Conservation (phyloP, 176 grass and related monocot species). For the Stipa capillata region DNA sequence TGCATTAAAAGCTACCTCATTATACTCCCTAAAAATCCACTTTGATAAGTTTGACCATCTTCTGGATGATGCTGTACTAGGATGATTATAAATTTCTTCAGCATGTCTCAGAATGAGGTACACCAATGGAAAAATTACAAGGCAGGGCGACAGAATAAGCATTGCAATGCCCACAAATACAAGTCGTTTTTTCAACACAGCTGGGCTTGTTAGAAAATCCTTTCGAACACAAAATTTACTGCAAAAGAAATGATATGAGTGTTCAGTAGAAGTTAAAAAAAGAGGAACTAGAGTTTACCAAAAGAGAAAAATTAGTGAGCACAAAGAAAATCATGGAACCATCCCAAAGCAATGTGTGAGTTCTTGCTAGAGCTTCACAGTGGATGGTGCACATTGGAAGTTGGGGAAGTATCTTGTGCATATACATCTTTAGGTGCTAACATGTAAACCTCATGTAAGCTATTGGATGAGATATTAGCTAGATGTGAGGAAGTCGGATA, state of each 20-base stretch:
- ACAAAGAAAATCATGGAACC: neutral
- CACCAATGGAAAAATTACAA: slow-evolving; percentile 89
- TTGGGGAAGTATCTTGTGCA: too few relatives aligned
- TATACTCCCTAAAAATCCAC: slow-evolving; percentile 98
- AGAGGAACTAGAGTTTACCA: neutral
- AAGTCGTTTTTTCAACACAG: slow-evolving; percentile 65
- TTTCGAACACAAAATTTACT: slow-evolving; percentile 92
- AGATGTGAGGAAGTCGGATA: neutral
- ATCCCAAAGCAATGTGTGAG: neutral
- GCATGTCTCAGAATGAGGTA: slow-evolving; percentile 91
- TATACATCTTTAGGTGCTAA: neutral
- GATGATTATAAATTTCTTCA: slow-evolving; percentile 94
- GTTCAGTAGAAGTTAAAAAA: neutral
- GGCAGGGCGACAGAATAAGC: slow-evolving; percentile 82
- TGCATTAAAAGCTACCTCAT: slow-evolving; percentile 61
- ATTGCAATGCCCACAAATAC: slow-evolving; percentile 77
- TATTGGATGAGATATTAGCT: neutral
- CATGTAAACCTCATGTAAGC: neutral
- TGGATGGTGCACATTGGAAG: neutral
- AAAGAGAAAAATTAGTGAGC: slow-evolving; percentile 3
- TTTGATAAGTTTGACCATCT: slow-evolving; percentile 96
- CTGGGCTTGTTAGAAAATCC: slow-evolving; percentile 77
- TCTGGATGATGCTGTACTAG: slow-evolving; percentile 89
- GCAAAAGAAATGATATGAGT: slow-evolving; percentile 20
- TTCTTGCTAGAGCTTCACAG: neutral